Base-by-base conservation (phyloP, 805 yeast genomes). In the Hanseniaspora taiwanica region DNA sequence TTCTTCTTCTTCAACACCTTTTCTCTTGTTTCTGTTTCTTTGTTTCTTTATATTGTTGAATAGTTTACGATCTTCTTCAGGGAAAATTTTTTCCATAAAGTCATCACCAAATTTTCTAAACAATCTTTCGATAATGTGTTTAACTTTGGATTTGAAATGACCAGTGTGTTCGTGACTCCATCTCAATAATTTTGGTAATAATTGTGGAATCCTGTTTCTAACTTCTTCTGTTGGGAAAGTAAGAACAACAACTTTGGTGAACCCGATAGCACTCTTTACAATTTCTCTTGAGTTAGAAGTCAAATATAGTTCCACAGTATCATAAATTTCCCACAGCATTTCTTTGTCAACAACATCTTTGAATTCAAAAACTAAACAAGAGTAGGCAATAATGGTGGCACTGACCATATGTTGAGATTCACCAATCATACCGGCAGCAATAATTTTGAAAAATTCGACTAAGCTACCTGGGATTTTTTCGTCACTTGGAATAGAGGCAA, bases 101-200 rank as follows among this genome's bases (percentile, higher is more conserved):
- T 87, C 96, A 46, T 74, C 71, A n/a, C 97, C 96, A 55, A 84
- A 85, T 55, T 86, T 78, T 57, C 98, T 75, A 40, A 89, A 74
- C 53, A 91, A 66, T 51, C 97, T 74, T 68, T 91, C 99, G 46
- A 91, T 67, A 40, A 91, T 81, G 55, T 91, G 96, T 64, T 85
- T 84, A 27, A 91, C 89, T 60, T 84, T 89, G 12, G 87, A 74
- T 58, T 84, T 86, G 71, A 91, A 91, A 56, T 86, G 95, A 37
- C 94, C 93, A 54, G 85, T 84, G 61, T 89, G 96, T 57, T 87
- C 96, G 58, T 85, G 91, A 33, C 96, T 84, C 91, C 96, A 87
- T 45, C 77, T 76, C 72, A 91, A 68, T 52, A 91, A 69, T 51
- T 82, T 80, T 20, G 72, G 66, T 40, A 91, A 64, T 39, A 91